Evolutionary conservation across 331 rosid genomes (phyloP).

Genomic region (Spiraea crenata): DNA sequence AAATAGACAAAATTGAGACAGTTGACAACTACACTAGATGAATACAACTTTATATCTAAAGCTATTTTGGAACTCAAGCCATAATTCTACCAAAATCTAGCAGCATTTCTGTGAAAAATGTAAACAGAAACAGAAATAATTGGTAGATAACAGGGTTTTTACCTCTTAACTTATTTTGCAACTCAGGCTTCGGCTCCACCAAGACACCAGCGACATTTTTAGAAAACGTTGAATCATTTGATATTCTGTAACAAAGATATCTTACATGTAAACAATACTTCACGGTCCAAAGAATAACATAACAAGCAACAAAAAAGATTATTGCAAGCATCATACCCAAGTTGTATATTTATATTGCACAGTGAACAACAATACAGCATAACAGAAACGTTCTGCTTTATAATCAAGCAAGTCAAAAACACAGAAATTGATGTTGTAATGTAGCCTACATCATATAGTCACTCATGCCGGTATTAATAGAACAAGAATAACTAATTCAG

Average conservation of each 20-base stretch:
- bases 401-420: neutral
- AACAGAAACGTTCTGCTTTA: neutral
- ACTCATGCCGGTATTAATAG: neutral
- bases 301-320: conserved; percentile 1
- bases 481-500: neutral
- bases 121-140: conserved; percentile 15
- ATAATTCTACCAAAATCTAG: conserved; percentile 63
- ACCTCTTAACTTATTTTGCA: conserved; percentile 45
- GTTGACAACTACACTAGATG: conserved; percentile 19
- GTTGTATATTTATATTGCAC: neutral
- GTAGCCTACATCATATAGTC: neutral
- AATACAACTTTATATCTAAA: conserved; percentile 33
- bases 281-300: conserved; percentile 9
- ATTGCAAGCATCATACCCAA: conserved; percentile 14
- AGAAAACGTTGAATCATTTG: conserved; percentile 53
- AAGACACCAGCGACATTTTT: conserved; percentile 77
- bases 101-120: conserved; percentile 36
- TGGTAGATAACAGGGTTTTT: conserved; percentile 23
- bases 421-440: neutral
- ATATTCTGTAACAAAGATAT: conserved; percentile 48
- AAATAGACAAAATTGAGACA: neutral
- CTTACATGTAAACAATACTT: conserved; percentile 12
- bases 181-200: conserved; percentile 57
- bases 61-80: conserved; percentile 34
- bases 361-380: neutral